phyloP scores from a whole-genome alignment of 176 grass and related monocot species.

The Echinochloa phyllopogon region DNA sequence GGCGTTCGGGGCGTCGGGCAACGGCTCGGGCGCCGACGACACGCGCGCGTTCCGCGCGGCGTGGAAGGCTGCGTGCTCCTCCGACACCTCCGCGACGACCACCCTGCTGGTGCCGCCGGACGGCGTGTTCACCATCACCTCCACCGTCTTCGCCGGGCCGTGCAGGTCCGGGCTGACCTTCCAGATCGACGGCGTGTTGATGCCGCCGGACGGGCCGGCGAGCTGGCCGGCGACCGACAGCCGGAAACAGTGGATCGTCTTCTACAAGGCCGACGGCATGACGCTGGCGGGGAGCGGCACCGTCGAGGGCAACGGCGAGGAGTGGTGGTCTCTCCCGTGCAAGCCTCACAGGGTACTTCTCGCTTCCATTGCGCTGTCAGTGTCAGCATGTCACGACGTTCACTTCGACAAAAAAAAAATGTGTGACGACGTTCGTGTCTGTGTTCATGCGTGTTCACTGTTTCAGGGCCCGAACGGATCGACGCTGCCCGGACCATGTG shows the following conservation, averaged over 20 bases:
- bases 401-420: background rate
- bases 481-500: conserved; percentile 76
- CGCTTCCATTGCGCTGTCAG: background rate
- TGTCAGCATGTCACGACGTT: background rate
- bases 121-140: conserved; percentile 74
- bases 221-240: conserved; percentile 68
- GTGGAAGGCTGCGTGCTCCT: conserved; percentile 69
- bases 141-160: conserved; percentile 71
- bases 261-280: conserved; percentile 65
- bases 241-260: conserved; percentile 68
- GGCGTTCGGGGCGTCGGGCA: conserved; percentile 60
- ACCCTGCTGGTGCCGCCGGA: conserved; percentile 69
- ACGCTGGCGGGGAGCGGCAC: conserved; percentile 67
- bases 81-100: background rate
- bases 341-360: conserved; percentile 77
- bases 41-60: conserved; percentile 66
- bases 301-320: conserved; percentile 83
- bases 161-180: conserved; percentile 54
- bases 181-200: conserved; percentile 75
- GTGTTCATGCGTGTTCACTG: background rate
- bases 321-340: conserved; percentile 86
- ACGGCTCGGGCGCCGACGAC: conserved; percentile 60
- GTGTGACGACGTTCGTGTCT: background rate
- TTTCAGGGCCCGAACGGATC: conserved; percentile 80
- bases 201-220: conserved; percentile 70